These are phyloP conservation scores for Gynostemma pentaphyllum DNA, from an alignment of 306 rosid species.

Conservation along the genomic window DNA sequence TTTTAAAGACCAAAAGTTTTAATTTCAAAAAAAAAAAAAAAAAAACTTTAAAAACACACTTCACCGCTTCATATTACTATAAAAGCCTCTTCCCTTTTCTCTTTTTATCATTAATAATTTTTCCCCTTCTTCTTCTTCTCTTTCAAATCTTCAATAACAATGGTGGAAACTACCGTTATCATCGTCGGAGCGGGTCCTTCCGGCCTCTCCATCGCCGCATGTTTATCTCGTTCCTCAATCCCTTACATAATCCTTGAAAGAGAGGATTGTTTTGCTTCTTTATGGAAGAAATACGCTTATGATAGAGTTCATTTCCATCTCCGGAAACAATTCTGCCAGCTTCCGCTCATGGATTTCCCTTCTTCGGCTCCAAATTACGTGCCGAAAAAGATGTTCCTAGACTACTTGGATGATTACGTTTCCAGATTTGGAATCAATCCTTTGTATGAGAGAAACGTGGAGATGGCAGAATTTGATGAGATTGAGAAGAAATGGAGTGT, in stretches of 20 bases:
- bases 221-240: slow-evolving; percentile 25
- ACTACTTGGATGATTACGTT: slow-evolving; percentile 31
- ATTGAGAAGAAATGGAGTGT: slow-evolving; percentile 29
- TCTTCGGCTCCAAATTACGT: slow-evolving; percentile 30
- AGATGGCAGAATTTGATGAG: slow-evolving; percentile 23
- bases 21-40: too few species aligned
- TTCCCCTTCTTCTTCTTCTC: too few species aligned
- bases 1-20: too few species aligned
- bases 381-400: slow-evolving; percentile 29
- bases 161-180: slow-evolving; percentile 24
- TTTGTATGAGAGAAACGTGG: slow-evolving; percentile 29
- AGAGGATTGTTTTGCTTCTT: slow-evolving; percentile 48
- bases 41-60: too few species aligned
- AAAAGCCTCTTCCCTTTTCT: not conserved
- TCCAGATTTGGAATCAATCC: slow-evolving; percentile 39
- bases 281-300: slow-evolving; percentile 53
- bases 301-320: slow-evolving; percentile 56
- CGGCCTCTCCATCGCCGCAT: slow-evolving; percentile 38
- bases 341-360: slow-evolving; percentile 40
- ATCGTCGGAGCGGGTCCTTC: slow-evolving; percentile 57
- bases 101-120: not conserved
- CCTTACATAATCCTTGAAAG: slow-evolving; percentile 44
- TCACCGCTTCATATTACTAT: too few species aligned
- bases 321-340: slow-evolving; percentile 29
- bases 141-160: not conserved